These are phyloP conservation scores for Carnegiea gigantea DNA, from an alignment of 179 eudicot species.

Conservation along the genomic window DNA sequence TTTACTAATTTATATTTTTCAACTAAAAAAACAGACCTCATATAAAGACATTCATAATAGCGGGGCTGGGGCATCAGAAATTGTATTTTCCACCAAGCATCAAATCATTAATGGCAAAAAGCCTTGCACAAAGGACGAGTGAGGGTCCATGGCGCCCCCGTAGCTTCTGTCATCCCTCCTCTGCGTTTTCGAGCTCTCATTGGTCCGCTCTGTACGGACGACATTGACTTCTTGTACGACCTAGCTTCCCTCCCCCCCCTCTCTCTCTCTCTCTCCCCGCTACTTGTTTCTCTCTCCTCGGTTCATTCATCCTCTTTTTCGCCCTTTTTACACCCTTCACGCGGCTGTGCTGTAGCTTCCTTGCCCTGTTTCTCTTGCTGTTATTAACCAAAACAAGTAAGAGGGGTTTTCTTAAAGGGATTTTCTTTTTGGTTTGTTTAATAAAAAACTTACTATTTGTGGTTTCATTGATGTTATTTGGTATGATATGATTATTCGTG, in stretches of 20 bases:
- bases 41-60: no score
- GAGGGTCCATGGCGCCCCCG: not conserved
- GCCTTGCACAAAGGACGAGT: not conserved
- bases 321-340: not conserved
- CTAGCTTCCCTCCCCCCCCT: no score
- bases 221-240: conserved; percentile 16
- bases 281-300: not conserved
- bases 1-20: no score
- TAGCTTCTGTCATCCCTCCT: not conserved
- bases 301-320: not conserved
- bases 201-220: conserved; percentile 27
- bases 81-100: no score
- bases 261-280: not conserved
- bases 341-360: not conserved
- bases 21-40: no score
- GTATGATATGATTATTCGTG: no score
- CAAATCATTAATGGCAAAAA: not conserved
- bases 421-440: not conserved
- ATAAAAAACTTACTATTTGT: not conserved
- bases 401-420: no score
- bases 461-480: not conserved
- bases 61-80: no score
- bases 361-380: not conserved
- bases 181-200: conserved; percentile 35
- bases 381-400: not conserved